Percentiles rank a stretch among this genome's conserved stretches.
These are phyloP conservation scores for Pestalotiopsis fici DNA, from an alignment of 2,329 filamentous ascomycete species.

Conservation along the genomic window DNA sequence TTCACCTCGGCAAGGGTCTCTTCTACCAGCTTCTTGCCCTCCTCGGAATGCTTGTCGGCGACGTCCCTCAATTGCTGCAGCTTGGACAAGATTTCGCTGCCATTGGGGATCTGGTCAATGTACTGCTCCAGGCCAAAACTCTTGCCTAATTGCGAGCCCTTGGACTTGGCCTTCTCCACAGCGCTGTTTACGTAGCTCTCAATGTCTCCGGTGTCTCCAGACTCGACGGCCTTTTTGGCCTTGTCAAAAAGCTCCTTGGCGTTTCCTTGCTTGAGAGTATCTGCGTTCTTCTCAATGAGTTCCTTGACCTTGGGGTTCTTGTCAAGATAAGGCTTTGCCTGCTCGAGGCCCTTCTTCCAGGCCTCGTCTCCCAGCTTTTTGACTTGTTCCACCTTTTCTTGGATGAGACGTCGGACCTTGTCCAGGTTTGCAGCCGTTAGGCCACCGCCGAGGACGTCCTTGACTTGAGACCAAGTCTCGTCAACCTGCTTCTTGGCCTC, in stretches of 20 bases:
- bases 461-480: constrained; percentile 68
- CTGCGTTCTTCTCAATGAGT: constrained; percentile 69
- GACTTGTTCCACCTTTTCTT: constrained; percentile 70
- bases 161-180: constrained; percentile 60
- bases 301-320: constrained; percentile 78
- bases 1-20: constrained; percentile 69
- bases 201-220: constrained; percentile 59
- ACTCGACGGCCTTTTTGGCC: constrained; percentile 61
- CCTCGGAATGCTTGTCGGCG: constrained; percentile 66
- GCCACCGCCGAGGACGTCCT: constrained; percentile 63
- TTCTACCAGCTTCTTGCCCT: constrained; percentile 69
- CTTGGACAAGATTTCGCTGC: constrained; percentile 65
- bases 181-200: constrained; percentile 62
- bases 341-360: constrained; percentile 71
- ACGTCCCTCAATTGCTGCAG: constrained; percentile 65
- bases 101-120: constrained; percentile 65
- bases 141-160: constrained; percentile 35
- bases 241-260: constrained; percentile 63
- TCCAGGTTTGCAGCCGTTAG: constrained; percentile 52
- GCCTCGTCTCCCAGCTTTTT: constrained; percentile 70
- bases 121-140: constrained; percentile 59
- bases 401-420: constrained; percentile 62
- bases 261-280: constrained; percentile 68
- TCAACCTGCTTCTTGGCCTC: constrained; percentile 78
- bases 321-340: constrained; percentile 71